Evolutionary conservation across 1,139 yeast genomes (phyloP).

Genomic region (Yamadazyma triangularis): DNA sequence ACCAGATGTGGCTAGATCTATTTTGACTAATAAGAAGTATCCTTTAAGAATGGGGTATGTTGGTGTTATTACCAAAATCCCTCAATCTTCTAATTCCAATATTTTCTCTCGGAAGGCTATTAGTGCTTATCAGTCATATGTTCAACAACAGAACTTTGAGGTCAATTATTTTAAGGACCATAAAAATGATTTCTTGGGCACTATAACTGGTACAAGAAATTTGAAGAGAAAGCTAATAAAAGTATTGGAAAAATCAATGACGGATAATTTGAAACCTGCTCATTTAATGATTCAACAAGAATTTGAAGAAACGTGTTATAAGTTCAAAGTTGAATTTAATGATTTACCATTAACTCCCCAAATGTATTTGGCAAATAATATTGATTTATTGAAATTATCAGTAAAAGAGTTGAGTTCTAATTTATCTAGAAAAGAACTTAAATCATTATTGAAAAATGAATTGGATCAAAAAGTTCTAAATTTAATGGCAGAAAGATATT

Average conservation of each 20-base stretch:
- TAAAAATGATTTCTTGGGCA: constrained; percentile 55
- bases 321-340: constrained; percentile 93
- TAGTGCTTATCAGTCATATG: constrained; percentile 43
- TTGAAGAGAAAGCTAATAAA: constrained; percentile 78
- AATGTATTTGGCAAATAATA: constrained; percentile 86
- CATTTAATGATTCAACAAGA: constrained; percentile 83
- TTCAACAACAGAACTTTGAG: constrained; percentile 67
- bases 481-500: constrained; percentile 81
- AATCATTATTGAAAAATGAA: constrained; percentile 73
- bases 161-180: constrained; percentile 54
- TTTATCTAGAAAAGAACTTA: constrained; percentile 80
- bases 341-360: constrained; percentile 92
- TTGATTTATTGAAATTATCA: constrained; percentile 80
- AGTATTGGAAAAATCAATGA: constrained; percentile 89
- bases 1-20: constrained; percentile 64
- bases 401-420: constrained; percentile 82
- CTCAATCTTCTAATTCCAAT: constrained; percentile 27
- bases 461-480: constrained; percentile 87
- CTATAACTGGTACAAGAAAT: constrained; percentile 72
- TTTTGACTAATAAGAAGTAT: constrained; percentile 73
- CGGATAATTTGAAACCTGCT: constrained; percentile 82
- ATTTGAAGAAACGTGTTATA: constrained; percentile 87
- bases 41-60: constrained; percentile 96
- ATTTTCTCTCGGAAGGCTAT: constrained; percentile 33
- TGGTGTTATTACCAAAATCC: constrained; percentile 87